Evolutionary conservation across 2,329 filamentous ascomycete species (phyloP), one percentile per base, ranked within the genome.

Genomic region (Ceratocystis eucalypticola): DNA sequence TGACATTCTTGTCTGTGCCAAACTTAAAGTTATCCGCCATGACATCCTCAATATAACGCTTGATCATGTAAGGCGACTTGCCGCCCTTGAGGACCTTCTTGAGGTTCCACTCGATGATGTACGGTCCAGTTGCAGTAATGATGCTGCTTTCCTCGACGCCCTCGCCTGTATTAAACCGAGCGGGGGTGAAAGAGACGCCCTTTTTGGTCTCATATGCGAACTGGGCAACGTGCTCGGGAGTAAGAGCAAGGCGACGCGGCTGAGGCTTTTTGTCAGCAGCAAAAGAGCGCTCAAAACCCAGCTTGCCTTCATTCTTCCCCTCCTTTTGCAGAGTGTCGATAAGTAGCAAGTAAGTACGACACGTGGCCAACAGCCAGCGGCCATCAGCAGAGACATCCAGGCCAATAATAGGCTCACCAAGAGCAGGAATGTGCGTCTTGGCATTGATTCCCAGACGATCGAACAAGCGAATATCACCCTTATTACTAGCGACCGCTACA

Each of bases 11-110:
- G 76, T 99, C 94, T 4, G 88, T 92, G 61, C 93, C 93, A 73
- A 91, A 99, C 72, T 94, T 91, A 85, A 99, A 99, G 75, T 99
- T 96, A 75, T 99, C 94, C 3, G 94, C 94, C 80, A 95, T 96
- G 73, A 99, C 91, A 69, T 96, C 88, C 72, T 99, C 94, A 0
- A 85, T 83, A 74, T 99, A 99, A 17, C 94, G 88, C 81, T 97
- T 96, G 81, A 99, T 97, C 71, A 87, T 89, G 78, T 99, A 99
- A 0, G 93, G 88, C 68, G 94, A 88, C 76, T 92, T 94, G 70
- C 83, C 83, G 64, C 89, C 90, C 25, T 81, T 82, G 15, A 96
- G 76, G 0, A 97, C 83, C 80, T 96, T 96, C 82, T 91, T 94
- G 75, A 99, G 76, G 74, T 86, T 93, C 94, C 94, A 99, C 62